phyloP scores from a whole-genome alignment of 495 filamentous ascomycete genomes.

The Apiosordaria backusii region DNA sequence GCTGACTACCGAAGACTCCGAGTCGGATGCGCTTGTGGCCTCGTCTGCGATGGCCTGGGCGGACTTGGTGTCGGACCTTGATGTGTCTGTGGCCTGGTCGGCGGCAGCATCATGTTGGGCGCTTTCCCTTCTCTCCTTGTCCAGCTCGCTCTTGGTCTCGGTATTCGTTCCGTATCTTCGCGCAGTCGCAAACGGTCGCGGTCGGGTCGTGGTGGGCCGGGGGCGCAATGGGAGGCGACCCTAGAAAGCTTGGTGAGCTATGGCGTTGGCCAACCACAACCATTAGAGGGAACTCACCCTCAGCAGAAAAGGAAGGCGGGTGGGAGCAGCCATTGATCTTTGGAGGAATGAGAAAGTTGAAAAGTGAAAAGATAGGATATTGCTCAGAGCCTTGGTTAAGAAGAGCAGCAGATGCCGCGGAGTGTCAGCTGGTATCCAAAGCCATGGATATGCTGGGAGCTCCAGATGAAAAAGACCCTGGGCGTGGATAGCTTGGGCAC shows the following conservation, averaged over 20 bases:
- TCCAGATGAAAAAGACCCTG: neutral
- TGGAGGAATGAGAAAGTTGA: neutral
- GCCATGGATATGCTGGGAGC: conserved; percentile 17
- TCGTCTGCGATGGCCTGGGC: conserved; percentile 25
- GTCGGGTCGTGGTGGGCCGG: conserved; percentile 8
- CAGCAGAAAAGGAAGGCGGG: conserved; percentile 24
- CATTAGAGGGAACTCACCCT: conserved; percentile 21
- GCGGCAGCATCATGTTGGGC: conserved; percentile 25
- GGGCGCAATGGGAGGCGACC: conserved; percentile 25
- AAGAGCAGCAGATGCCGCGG: conserved; percentile 23
- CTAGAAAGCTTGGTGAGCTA: conserved; percentile 24
- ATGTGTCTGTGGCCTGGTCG: conserved; percentile 22
- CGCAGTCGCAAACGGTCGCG: conserved; percentile 4
- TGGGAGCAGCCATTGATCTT: conserved; percentile 21
- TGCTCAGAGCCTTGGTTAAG: neutral
- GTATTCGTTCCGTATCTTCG: conserved; percentile 24
- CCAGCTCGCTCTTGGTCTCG: conserved; percentile 10
- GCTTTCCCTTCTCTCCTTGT: conserved; percentile 22
- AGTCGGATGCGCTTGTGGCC: conserved; percentile 26
- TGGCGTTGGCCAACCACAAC: conserved; percentile 17
- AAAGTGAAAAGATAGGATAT: neutral
- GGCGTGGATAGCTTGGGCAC: neutral
- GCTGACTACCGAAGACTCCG: conserved; percentile 32
- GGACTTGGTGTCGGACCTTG: conserved; percentile 26
- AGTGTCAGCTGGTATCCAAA: conserved; percentile 22